Conservation (phyloP, 1,284 basidiomycete species). For the Moniliophthora roreri region DNA sequence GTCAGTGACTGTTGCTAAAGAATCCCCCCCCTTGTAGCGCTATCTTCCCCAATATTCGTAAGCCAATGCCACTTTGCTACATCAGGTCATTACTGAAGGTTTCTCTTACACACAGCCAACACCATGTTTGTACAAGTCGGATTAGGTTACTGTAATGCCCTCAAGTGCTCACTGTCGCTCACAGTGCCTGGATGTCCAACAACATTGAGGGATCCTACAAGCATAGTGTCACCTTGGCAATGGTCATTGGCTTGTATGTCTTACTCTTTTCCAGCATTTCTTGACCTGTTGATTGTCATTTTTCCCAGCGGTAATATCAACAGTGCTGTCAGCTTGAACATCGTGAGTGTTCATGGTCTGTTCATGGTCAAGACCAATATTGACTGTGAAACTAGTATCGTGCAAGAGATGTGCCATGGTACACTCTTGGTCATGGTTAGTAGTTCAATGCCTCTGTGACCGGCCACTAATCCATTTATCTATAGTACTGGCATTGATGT, state of each 20-base stretch:
- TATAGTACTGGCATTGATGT: constrained; percentile 69
- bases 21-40: constrained; percentile 51
- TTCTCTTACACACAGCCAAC: constrained; percentile 46
- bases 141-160: too few species aligned
- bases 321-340: constrained; percentile 70
- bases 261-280: too few species aligned
- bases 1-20: not conserved
- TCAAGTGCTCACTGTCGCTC: constrained; percentile 1
- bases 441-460: too few species aligned
- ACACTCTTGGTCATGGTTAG: constrained; percentile 62
- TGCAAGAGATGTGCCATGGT: constrained; percentile 66
- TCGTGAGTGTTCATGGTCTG: constrained; percentile 42
- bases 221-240: constrained; percentile 68
- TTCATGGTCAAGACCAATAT: constrained; percentile 5
- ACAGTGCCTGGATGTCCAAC: constrained; percentile 68
- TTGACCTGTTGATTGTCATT: too few species aligned
- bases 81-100: not conserved
- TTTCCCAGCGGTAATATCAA: constrained; percentile 62
- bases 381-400: constrained; percentile 48
- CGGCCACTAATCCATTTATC: too few species aligned
- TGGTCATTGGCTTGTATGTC: constrained; percentile 67
- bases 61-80: constrained; percentile 26
- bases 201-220: constrained; percentile 79
- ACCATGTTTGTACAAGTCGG: constrained; percentile 41
- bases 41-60: constrained; percentile 70